Conservation (phyloP, 2,329 filamentous ascomycete species). For the Cryphonectria naterciae region DNA sequence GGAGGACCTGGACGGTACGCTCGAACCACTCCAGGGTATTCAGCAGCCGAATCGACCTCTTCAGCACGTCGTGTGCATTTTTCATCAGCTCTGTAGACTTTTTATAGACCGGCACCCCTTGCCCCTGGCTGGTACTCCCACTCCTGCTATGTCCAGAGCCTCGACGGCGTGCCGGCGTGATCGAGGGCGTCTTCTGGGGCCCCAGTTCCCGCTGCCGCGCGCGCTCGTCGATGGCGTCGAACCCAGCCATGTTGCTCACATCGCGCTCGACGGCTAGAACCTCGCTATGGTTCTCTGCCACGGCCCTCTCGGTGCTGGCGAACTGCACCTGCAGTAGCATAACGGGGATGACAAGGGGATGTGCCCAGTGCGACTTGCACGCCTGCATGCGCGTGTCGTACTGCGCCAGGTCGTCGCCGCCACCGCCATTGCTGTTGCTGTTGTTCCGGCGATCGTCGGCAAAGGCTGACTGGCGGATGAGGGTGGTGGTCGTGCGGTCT, state of each 20-base stretch:
- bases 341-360: slow-evolving; percentile 50
- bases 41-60: slow-evolving; percentile 49
- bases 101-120: slow-evolving; percentile 41
- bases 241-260: slow-evolving; percentile 49
- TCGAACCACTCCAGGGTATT: slow-evolving; percentile 54
- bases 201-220: slow-evolving; percentile 27
- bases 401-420: slow-evolving; percentile 46
- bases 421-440: slow-evolving; percentile 29
- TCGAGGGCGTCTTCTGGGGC: slow-evolving; percentile 33
- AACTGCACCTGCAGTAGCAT: slow-evolving; percentile 53
- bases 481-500: slow-evolving; percentile 44
- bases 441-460: slow-evolving; percentile 45
- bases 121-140: slow-evolving; percentile 26
- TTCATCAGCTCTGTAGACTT: slow-evolving; percentile 54
- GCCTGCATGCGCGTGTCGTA: slow-evolving; percentile 51
- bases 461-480: slow-evolving; percentile 46
- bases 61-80: slow-evolving; percentile 50
- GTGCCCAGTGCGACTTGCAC: slow-evolving; percentile 49
- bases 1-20: slow-evolving; percentile 48
- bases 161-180: background rate
- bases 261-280: slow-evolving; percentile 47
- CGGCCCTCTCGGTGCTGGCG: slow-evolving; percentile 49
- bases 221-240: slow-evolving; percentile 36
- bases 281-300: slow-evolving; percentile 48
- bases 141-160: background rate